Conservation (phyloP, 176 grass and related monocot genomes). For the Aegilops tauschii region DNA sequence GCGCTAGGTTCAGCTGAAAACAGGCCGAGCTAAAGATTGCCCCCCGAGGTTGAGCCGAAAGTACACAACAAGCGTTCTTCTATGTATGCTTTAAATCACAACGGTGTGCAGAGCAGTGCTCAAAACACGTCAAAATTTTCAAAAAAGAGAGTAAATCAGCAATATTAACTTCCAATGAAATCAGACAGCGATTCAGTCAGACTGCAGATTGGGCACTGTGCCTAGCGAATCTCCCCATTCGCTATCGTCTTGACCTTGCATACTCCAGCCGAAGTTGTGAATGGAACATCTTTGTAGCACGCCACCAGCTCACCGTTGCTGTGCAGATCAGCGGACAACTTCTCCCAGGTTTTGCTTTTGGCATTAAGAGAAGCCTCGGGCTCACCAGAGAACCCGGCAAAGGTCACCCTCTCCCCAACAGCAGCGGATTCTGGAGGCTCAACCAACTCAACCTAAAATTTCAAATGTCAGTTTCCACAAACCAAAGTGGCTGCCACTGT, state of each 20-base stretch:
- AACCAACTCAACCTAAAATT: conserved; percentile 75
- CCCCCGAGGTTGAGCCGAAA: too few relatives aligned
- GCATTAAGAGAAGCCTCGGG: conserved; percentile 68
- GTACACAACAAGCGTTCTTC: too few relatives aligned
- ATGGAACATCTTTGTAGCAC: conserved; percentile 69
- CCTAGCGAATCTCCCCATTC: conserved; percentile 71
- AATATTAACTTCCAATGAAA: neutral
- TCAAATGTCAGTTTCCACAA: neutral
- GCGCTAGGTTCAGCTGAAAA: too few relatives aligned
- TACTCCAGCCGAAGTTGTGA: conserved; percentile 68
- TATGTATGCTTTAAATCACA: neutral
- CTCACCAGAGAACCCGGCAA: conserved; percentile 66
- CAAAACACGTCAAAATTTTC: neutral
- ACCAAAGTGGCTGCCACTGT: neutral
- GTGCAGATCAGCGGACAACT: conserved; percentile 64
- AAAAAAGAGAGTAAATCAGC: neutral
- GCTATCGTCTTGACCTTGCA: conserved; percentile 71
- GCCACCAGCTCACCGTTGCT: conserved; percentile 66
- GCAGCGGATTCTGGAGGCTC: conserved; percentile 66
- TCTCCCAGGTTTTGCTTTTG: conserved; percentile 91
- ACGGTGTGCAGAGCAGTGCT: neutral
- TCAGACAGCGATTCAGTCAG: neutral
- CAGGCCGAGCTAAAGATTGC: too few relatives aligned
- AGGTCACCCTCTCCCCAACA: conserved; percentile 67
- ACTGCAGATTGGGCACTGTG: neutral